Conservation (phyloP, 2,329 filamentous ascomycete species). For the Clonostachys rhizophaga region DNA sequence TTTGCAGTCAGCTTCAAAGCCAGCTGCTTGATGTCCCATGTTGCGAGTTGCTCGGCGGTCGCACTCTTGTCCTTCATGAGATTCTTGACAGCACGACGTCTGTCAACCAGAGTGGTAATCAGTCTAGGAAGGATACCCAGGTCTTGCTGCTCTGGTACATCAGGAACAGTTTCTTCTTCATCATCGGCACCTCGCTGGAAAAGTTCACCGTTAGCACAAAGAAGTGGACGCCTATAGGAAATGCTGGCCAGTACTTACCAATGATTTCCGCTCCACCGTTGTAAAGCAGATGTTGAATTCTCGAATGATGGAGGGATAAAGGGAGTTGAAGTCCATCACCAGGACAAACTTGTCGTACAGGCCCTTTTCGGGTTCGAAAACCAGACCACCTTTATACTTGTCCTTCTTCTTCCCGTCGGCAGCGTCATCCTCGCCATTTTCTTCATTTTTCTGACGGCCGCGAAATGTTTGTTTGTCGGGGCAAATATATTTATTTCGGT, state of each 20-base stretch:
- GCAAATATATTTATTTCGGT: constrained; percentile 96
- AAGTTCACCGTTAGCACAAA: neutral
- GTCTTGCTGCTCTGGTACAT: constrained; percentile 73
- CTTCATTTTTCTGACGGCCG: constrained; percentile 66
- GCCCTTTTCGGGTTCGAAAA: constrained; percentile 96
- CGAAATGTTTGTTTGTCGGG: constrained; percentile 89
- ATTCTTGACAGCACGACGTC: constrained; percentile 87
- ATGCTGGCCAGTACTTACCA: constrained; percentile 47
- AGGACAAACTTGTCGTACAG: constrained; percentile 97
- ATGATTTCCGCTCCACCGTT: constrained; percentile 74
- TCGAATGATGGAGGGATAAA: constrained; percentile 98
- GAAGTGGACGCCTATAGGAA: neutral
- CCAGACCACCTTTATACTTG: constrained; percentile 97
- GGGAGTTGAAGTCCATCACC: constrained; percentile 99
- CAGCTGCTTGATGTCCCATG: constrained; percentile 97
- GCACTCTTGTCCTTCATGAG: constrained; percentile 94
- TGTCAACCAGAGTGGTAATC: constrained; percentile 85
- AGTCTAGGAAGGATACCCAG: constrained; percentile 85
- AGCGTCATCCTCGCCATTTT: constrained; percentile 65
- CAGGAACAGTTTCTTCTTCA: constrained; percentile 83
- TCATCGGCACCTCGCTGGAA: constrained; percentile 27
- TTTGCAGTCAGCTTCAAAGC: constrained; percentile 97
- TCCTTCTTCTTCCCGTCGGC: constrained; percentile 88
- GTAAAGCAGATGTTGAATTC: constrained; percentile 99
- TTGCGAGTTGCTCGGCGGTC: constrained; percentile 79